Evolutionary conservation across 345 rosid species (phyloP), one percentile per base, ranked within the genome.

Genomic region (Euphorbia peplus): DNA sequence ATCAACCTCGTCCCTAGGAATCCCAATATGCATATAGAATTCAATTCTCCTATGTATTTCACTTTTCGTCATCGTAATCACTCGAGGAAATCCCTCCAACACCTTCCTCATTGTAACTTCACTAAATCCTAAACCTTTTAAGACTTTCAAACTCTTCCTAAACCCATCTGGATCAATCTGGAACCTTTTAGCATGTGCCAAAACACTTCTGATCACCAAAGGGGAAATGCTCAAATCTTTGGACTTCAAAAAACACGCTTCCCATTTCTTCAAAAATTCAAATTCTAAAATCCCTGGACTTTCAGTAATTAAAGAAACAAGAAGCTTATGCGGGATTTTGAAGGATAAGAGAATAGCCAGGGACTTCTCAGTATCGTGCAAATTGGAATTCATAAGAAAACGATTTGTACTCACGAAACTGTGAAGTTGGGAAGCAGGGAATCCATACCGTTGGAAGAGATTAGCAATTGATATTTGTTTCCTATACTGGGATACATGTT

Each of bases 381-480:
- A 62, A 69, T 80, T 82, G 39, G 84, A 78, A 78, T 77, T 79
- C 64, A 87, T 48, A 0, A 84, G 76, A 54, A 71, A 72, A 13
- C 10, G 80, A 77, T 84, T 83, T 64, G 53, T 80, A 3, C 71
- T 57, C 52, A 92, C 80, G 60, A 90, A 84, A 18, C 62, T 50
- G 5, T 82, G 83, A 63, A 85, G 83, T 51, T 69, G 79, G 44
- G 90, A 82, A 32, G 84, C 78, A 75, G 95, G 69, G 68, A 92
- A 84, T 4, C 95, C 93, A 64, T 83, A 81, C 81, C 89, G 84
- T 69, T 76, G 86, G 59, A 90, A 84, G 53, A 92, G 83, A 84
- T 74, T 84, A 24, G 90, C 83, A 15, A 90, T 78, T 8, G 83
- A 70, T 64, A 87, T 69, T 50, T 67, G 88, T 59, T 81, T 80